These are phyloP conservation scores for Beauveria caledonica DNA, from an alignment of 2,329 filamentous ascomycete genomes.

Conservation along the genomic window DNA sequence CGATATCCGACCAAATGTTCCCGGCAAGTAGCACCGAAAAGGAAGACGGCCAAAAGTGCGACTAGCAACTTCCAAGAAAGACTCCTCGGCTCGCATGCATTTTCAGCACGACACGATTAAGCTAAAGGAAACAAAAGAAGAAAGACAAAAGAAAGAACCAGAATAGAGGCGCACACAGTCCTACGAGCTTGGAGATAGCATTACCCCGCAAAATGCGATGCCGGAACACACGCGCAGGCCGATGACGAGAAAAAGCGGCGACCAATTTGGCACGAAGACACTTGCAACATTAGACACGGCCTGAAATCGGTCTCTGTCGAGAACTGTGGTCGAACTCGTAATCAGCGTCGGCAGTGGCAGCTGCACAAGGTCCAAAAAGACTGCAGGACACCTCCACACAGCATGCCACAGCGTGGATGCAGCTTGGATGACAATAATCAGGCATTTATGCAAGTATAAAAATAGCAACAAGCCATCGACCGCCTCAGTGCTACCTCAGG, in stretches of 20 bases:
- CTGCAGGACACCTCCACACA: not conserved
- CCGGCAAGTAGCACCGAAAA: too few species aligned
- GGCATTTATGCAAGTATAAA: not conserved
- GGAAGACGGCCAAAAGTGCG: too few species aligned
- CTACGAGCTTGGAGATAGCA: not conserved
- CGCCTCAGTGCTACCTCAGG: not conserved
- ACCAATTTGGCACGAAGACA: not conserved
- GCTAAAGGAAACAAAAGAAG: too few species aligned
- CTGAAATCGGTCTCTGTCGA: too few species aligned
- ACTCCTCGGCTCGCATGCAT: too few species aligned
- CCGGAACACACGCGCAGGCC: not conserved
- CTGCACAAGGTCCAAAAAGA: not conserved
- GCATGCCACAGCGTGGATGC: not conserved
- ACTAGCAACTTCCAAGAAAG: too few species aligned
- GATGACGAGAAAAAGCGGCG: not conserved
- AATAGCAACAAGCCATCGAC: constrained; percentile 4
- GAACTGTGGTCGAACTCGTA: not conserved
- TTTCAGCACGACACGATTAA: too few species aligned
- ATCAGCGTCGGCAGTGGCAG: not conserved
- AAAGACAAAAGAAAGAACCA: not conserved
- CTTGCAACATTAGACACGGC: not conserved
- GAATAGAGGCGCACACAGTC: not conserved
- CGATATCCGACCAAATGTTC: too few species aligned
- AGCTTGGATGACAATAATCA: not conserved
- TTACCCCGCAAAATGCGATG: not conserved